Evolutionary conservation across 2,329 filamentous ascomycete species (phyloP).

Genomic region (Pseudocercospora fuligena): DNA sequence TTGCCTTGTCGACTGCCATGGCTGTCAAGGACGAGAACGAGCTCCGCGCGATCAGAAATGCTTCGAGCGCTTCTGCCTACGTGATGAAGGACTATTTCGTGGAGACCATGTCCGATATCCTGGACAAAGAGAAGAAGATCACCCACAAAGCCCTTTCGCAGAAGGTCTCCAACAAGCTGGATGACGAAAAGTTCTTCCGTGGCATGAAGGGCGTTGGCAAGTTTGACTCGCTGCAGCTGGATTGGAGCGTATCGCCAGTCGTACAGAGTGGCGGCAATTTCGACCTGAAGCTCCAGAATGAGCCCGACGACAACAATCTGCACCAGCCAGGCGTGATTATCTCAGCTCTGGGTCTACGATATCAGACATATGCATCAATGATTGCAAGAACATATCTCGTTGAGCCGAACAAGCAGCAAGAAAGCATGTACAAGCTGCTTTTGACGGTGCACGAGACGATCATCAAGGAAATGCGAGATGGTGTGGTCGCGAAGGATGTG

Average conservation of each 20-base stretch:
- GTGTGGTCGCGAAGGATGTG: slow-evolving; percentile 83
- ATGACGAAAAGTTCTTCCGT: slow-evolving; percentile 93
- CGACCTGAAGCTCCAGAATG: slow-evolving; percentile 79
- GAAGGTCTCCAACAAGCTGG: slow-evolving; percentile 88
- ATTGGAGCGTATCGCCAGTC: slow-evolving; percentile 91
- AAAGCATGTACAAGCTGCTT: slow-evolving; percentile 90
- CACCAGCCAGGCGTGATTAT: slow-evolving; percentile 88
- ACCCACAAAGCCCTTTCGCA: slow-evolving; percentile 85
- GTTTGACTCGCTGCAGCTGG: slow-evolving; percentile 85
- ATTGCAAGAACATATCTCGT: slow-evolving; percentile 95
- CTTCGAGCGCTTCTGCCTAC: slow-evolving; percentile 90
- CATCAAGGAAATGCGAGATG: slow-evolving; percentile 87
- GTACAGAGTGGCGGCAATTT: slow-evolving; percentile 91
- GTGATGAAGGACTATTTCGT: slow-evolving; percentile 96
- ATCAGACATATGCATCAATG: slow-evolving; percentile 92
- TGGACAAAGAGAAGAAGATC: slow-evolving; percentile 97
- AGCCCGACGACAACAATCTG: slow-evolving; percentile 78
- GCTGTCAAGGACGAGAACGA: slow-evolving; percentile 95
- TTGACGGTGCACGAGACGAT: slow-evolving; percentile 84
- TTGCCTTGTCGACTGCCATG: slow-evolving; percentile 82
- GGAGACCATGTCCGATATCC: slow-evolving; percentile 94
- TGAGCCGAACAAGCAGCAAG: slow-evolving; percentile 94
- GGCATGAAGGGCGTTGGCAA: slow-evolving; percentile 81
- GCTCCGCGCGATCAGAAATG: slow-evolving; percentile 89
- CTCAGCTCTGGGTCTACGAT: slow-evolving; percentile 86